Evolutionary conservation across 1,284 basidiomycete species (phyloP), one percentile per base, ranked within the genome.

Genomic region (Tetrapyrgos nigripes): DNA sequence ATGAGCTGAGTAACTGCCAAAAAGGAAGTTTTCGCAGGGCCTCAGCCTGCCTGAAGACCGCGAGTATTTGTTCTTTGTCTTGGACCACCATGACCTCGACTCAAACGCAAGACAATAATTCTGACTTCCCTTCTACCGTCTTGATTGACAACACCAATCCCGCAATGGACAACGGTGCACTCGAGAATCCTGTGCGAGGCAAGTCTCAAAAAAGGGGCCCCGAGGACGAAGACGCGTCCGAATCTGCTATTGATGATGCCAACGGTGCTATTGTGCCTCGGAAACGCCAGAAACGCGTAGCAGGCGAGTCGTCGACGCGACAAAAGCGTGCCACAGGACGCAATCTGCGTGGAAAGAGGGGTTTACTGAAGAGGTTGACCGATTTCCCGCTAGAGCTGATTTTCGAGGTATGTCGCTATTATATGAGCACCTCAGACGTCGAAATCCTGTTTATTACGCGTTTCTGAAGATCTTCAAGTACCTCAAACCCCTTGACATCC

Each of bases 401-500:
- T 10, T 46, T 57, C 21, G 56, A 57, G 56, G 50, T 53, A 26
- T 6, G 14, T 44, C 37, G 8, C 17, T n/a, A 11, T 9, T 4
- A n/a, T 4, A 40, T 40, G 4, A 6, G 6, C 17, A 17, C n/a
- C n/a, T n/a, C n/a, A n/a, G n/a, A n/a, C n/a, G n/a, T n/a, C 19
- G 17, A 40, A 6, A 40, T 40, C 4, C 19, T n/a, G 13, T 4
- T 9, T 17, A 8, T n/a, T 40, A 40, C 17, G n/a, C 37, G 13
- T n/a, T 24, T 47, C 9, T 31, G 14, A 29, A 63, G 63, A 61
- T 66, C 11, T 64, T 65, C 52, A 29, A 57, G 21, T 49, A 33
- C 27, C 55, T 68, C 35, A 58, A 62, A n/a, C 65, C 66, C n/a
- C 44, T 50, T 6, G 66, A 68, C 43, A 33, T 66, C 5, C 49